Evolutionary conservation across 768 basidiomycete species (phyloP), one percentile per base, ranked within the genome.

Genomic region (Tremella fuciformis): DNA sequence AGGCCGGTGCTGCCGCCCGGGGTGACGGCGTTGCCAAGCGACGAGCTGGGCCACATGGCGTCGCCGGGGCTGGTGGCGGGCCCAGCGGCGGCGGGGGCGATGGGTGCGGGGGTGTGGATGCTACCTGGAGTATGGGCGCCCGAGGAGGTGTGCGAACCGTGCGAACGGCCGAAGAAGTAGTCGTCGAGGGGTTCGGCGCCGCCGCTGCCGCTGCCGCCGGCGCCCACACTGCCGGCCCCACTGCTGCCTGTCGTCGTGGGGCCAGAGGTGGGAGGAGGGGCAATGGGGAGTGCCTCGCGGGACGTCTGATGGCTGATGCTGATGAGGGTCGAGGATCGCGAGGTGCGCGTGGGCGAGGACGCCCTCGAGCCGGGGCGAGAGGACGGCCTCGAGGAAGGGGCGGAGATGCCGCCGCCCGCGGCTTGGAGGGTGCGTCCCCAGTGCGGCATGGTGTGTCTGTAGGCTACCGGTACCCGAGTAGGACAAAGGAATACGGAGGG

Each of bases 1-100:
- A 40, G 44, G 26, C 24, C 22, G 18, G 34, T 50, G 2, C 63
- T 55, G 3, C 64, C 64, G 38, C 60, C 60, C 18, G 66, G 66
- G 1, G 66, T 68, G n/a, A 50, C 15, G 9, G 55, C 42, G 4
- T 58, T 60, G 22, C 59, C 55, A 40, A 56, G 13, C 8, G 42
- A 21, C 15, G 47, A 34, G 41, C 48, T 18, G 53, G 25, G 37
- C 60, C 60, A 25, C 37, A 53, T 7, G 51, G 22, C 54, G 24
- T 50, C 26, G 26, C 39, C 46, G 19, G 65, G 50, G 19, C 51
- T 55, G 15, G 50, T 18, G 8, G 46, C 13, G n/a, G 47, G 26
- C 13, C 19, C 26, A 16, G 29, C 29, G 29, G 29, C 29, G 29
- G 29, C 29, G 29, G 29, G 16, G 21, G 42, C n/a, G 42, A 46